Evolutionary conservation across 768 basidiomycete species (phyloP).

Genomic region (Dictyophora rubrovolvata): DNA sequence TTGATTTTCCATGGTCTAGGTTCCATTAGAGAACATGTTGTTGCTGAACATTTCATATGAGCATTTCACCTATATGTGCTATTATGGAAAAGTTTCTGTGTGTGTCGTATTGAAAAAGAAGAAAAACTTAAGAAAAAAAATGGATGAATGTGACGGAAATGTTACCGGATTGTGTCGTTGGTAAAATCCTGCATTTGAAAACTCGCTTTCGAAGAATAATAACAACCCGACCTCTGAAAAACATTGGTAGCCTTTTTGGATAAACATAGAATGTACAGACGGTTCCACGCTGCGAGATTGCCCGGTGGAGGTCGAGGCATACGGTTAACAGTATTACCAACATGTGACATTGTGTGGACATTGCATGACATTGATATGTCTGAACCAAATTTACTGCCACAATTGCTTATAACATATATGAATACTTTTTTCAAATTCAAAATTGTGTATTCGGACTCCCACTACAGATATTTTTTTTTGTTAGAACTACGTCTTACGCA

Average conservation of each 20-base stretch:
- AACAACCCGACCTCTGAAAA: not conserved
- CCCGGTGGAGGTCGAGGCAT: not conserved
- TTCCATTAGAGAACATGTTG: not conserved
- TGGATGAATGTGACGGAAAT: slow-evolving; percentile 1
- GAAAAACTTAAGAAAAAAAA: not conserved
- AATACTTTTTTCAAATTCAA: too few species aligned
- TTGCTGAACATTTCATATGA: not conserved
- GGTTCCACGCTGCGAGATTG: not conserved
- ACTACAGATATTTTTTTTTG: too few species aligned
- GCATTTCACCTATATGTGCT: slow-evolving; percentile 72
- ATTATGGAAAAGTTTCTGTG: slow-evolving; percentile 84
- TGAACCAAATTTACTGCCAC: too few species aligned
- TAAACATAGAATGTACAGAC: not conserved
- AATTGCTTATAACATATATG: too few species aligned
- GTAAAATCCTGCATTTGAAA: slow-evolving; percentile 53
- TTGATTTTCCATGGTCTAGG: slow-evolving; percentile 93
- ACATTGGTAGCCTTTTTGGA: slow-evolving; percentile 1
- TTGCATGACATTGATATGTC: too few species aligned
- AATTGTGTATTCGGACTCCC: too few species aligned
- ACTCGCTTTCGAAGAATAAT: not conserved
- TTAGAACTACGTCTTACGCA: too few species aligned
- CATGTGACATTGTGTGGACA: too few species aligned
- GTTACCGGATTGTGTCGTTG: slow-evolving; percentile 58
- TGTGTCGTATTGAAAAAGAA: too few species aligned
- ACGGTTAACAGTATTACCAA: too few species aligned